Percentiles rank a stretch among this genome's conserved stretches.
phyloP scores from a whole-genome alignment of 108 stramenopile genomes.

The Nitzschia sp. region DNA sequence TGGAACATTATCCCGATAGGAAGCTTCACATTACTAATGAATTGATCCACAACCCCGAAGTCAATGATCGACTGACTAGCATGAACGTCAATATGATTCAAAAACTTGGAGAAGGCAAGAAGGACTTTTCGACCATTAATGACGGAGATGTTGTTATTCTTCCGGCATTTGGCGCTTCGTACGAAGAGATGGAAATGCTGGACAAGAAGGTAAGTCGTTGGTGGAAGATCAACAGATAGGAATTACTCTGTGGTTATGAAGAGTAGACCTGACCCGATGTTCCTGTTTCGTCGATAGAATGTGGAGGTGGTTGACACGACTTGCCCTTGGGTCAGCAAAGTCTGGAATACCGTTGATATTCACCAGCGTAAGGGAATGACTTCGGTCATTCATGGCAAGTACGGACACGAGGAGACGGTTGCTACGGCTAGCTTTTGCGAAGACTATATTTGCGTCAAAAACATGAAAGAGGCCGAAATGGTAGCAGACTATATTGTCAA shows the following conservation, averaged over 20 bases:
- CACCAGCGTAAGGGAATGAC: constrained; percentile 88
- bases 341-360: constrained; percentile 95
- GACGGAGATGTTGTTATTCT: constrained; percentile 95
- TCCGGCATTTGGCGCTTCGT: constrained; percentile 94
- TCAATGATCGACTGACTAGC: constrained; percentile 88
- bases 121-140: constrained; percentile 77
- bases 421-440: constrained; percentile 93
- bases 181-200: constrained; percentile 89
- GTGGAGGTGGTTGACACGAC: constrained; percentile 97
- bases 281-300: constrained; percentile 58
- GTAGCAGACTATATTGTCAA: constrained; percentile 93
- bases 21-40: constrained; percentile 95
- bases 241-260: not conserved
- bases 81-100: constrained; percentile 92
- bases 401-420: constrained; percentile 94
- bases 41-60: constrained; percentile 96
- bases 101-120: constrained; percentile 69
- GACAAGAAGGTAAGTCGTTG: constrained; percentile 50
- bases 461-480: constrained; percentile 95
- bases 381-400: constrained; percentile 94
- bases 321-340: constrained; percentile 98
- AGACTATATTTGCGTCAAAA: constrained; percentile 94
- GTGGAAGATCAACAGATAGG: not conserved
- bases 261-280: not conserved
- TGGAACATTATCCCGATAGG: constrained; percentile 86